Conservation (phyloP, 495 filamentous ascomycete species). For the Penicillium egyptiacum region DNA sequence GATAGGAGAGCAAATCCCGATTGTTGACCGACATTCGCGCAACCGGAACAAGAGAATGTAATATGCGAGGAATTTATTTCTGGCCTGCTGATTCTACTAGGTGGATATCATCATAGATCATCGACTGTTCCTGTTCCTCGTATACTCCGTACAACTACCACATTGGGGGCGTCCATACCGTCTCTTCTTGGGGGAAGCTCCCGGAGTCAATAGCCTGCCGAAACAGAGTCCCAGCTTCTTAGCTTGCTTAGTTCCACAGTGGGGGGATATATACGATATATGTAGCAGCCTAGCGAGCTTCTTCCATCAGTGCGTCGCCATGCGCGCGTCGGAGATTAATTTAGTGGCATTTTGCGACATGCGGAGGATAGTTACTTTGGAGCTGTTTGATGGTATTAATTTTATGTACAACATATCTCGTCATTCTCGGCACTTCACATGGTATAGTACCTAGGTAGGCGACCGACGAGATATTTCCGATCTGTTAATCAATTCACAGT, state of each 20-base stretch:
- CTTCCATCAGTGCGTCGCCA: constrained; percentile 11
- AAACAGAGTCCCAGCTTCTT: background rate
- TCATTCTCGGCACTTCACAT: background rate
- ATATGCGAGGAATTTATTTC: constrained; percentile 1
- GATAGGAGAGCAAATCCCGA: constrained; percentile 9
- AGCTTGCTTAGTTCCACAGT: background rate
- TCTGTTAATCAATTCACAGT: background rate
- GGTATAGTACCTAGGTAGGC: background rate
- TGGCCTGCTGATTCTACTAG: background rate
- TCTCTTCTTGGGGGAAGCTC: background rate
- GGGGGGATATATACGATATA: background rate
- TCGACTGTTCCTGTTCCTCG: background rate
- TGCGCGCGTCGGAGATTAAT: constrained; percentile 17
- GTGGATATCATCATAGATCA: background rate
- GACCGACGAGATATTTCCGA: background rate
- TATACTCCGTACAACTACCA: background rate
- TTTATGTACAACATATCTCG: background rate
- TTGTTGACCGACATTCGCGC: constrained; percentile 10
- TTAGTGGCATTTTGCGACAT: constrained; percentile 7
- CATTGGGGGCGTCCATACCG: background rate
- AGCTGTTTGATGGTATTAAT: background rate
- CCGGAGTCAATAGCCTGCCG: background rate
- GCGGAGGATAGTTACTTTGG: background rate
- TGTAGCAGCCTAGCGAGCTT: background rate
- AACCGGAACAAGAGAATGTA: background rate